Base-by-base conservation (phyloP, 495 filamentous ascomycete genomes). In the Lasiosphaeria hispida region DNA sequence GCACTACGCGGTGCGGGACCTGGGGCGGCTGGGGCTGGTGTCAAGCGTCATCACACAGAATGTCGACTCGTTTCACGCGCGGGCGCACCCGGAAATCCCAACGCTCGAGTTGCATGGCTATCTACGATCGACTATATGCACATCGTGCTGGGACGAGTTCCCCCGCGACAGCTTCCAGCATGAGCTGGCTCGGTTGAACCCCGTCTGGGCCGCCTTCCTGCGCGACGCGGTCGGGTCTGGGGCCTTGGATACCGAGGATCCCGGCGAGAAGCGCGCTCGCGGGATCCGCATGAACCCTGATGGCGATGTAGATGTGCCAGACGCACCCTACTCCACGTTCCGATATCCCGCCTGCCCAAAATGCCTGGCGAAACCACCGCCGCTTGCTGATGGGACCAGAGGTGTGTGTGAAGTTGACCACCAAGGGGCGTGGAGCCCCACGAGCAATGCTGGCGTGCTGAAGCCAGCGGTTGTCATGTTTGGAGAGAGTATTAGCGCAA, bases 381-480 rank as follows among this genome's bases (percentile, higher is more conserved):
- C 60, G 1, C 61, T 82, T 2, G 67, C 63, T n/a, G 84, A 88
- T 64, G 88, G 86, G 0, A 77, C 67, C 0, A 71, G 58, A 47
- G 81, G 74, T 0, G 73, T 60, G 37, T 88, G 96, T 0, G 78
- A 89, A 53, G 82, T 91, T 7, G 93, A 96, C 60, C 54, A 60
- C 0, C 92, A 96, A 58, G 93, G 94, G 0, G 93, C 92, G 3
- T 96, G 85, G 89, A 72, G 75, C 50, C 63, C 80, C 1, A 70
- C 73, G 0, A 92, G 88, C 43, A 91, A 75, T 11, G 89, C 84
- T 2, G 92, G 91, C 0, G 83, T 98, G 13, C 64, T 98, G 41
- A 97, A 98, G 68, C 94, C 94, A 4, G 86, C 86, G 1, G 93
- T 98, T 0, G 84, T 88, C 50, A 96, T 98, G 90, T 98, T 98